Evolutionary conservation across 768 basidiomycete species (phyloP).

Genomic region (Pisolithus orientalis): DNA sequence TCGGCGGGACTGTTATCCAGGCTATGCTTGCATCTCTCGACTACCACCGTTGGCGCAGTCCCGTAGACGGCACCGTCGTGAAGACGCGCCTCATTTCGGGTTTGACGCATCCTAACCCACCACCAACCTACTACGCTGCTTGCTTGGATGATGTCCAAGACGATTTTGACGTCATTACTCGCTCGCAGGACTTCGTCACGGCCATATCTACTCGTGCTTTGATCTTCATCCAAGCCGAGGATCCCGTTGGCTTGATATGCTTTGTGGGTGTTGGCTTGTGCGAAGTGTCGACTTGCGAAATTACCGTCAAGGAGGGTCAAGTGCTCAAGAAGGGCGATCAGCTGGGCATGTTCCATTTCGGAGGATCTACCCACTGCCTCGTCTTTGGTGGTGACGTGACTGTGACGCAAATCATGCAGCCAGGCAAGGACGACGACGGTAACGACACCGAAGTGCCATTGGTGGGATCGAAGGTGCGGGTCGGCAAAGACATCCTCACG

Average conservation of each 20-base stretch:
- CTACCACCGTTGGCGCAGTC: too few species aligned
- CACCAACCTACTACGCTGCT: conserved; percentile 18
- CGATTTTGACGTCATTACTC: conserved; percentile 12
- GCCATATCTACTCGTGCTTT: conserved; percentile 14
- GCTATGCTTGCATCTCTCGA: too few species aligned
- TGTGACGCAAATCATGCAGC: background rate
- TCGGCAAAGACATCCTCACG: background rate
- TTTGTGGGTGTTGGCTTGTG: conserved; percentile 54
- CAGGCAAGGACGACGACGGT: too few species aligned
- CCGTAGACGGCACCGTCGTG: conserved; percentile 7
- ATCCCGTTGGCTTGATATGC: conserved; percentile 47
- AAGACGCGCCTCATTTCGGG: conserved; percentile 31
- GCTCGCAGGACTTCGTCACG: conserved; percentile 4
- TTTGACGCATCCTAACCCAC: conserved; percentile 11
- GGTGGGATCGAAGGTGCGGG: background rate
- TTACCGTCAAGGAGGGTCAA: conserved; percentile 24
- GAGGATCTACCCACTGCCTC: conserved; percentile 40
- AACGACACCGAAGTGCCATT: too few species aligned
- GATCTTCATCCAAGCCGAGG: conserved; percentile 48
- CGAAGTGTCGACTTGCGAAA: conserved; percentile 46
- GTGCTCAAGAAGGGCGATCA: conserved; percentile 43
- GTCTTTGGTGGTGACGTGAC: conserved; percentile 29
- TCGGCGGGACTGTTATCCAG: too few species aligned
- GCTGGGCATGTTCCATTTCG: conserved; percentile 55
- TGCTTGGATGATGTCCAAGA: conserved; percentile 13